Base-by-base conservation (phyloP, 176 grass and related monocot genomes). In the Cenchrus purpureus region DNA sequence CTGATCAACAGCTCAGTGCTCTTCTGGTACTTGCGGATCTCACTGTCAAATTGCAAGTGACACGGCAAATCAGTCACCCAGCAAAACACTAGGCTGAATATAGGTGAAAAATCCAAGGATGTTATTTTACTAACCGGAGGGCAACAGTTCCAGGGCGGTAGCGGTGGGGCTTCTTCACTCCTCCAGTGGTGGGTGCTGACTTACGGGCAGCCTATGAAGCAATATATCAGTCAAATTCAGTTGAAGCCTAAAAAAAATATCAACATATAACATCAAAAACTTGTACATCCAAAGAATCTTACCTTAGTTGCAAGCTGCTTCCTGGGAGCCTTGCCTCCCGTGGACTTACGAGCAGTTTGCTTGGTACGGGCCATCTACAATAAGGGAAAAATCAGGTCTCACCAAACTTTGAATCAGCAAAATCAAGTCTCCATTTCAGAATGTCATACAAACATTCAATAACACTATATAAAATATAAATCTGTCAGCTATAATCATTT, bases 11-110 rank as follows among this genome's bases (percentile, higher is more conserved):
- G 85, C 85, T 93, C 91, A 54, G 85, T 90, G 65, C 88, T 93
- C 85, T 93, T 93, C 84, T 93, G 91, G 76, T 93, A 93, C 81
- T 93, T 93, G 6, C 91, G 84, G 77, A 93, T 93, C 82, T 93
- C 91, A 93, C 88, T 90, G 42, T 81, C 44, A 13, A 81, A 85
- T 42, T 46, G 10, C 51, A 60, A 37, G 80, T 4, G 42, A 17
- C n/a, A 74, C 20, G 7, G 1, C 5, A 84, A 51, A 10, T 55
- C 20, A 65, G 5, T 50, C 31, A 12, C 0, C 13, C 13, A 17
- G 54, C 14, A 46, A 4, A 63, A 31, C 5, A 83, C 6, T 10
- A 48, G 13, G 74, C 10, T 19, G 20, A 1, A 17, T 0, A 63
- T 0, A 63, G 4, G 2, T 63, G 1, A 68, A 53, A 8, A 25